Percentiles rank a stretch among this genome's conserved stretches.
Conservation (phyloP, 108 stramenopile genomes). For the Cyclostephanos tholiformis region DNA sequence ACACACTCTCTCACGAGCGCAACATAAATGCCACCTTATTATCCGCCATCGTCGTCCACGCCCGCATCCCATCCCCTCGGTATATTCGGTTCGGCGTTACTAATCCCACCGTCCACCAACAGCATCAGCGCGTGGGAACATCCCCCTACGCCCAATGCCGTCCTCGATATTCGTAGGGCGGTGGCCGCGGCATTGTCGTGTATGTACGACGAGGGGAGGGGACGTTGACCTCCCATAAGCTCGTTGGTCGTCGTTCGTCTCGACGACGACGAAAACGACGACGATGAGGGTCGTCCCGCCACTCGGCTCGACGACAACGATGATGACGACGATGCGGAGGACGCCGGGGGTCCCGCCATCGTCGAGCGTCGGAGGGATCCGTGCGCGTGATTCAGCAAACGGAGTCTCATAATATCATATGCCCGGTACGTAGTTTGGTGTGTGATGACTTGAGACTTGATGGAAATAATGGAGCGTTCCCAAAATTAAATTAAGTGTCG, state of each 20-base stretch:
- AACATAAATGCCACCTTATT: neutral
- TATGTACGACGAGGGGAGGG: neutral
- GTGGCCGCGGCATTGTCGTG: neutral
- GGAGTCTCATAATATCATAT: slow-evolving; percentile 7
- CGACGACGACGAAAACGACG: neutral
- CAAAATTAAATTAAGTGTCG: no score
- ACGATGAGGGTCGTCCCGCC: no score
- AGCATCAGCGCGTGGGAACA: neutral
- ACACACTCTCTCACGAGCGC: neutral
- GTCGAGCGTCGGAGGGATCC: slow-evolving; percentile 10
- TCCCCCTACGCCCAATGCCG: slow-evolving; percentile 11
- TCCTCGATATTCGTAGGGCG: neutral
- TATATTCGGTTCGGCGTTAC: slow-evolving; percentile 6
- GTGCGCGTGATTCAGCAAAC: slow-evolving; percentile 5
- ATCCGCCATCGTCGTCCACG: slow-evolving; percentile 25
- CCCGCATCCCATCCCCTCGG: slow-evolving; percentile 27
- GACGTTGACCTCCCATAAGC: neutral
- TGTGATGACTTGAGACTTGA: no score
- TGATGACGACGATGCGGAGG: neutral
- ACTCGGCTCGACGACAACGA: slow-evolving; percentile 1
- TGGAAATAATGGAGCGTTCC: no score
- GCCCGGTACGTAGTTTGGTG: no score
- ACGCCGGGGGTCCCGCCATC: neutral
- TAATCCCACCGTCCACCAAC: neutral
- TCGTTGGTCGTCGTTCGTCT: neutral